Percentiles rank a stretch among this genome's conserved stretches.
These are phyloP conservation scores for Dendrostoma leiphaemia DNA, from an alignment of 2,329 filamentous ascomycete genomes.

Conservation along the genomic window DNA sequence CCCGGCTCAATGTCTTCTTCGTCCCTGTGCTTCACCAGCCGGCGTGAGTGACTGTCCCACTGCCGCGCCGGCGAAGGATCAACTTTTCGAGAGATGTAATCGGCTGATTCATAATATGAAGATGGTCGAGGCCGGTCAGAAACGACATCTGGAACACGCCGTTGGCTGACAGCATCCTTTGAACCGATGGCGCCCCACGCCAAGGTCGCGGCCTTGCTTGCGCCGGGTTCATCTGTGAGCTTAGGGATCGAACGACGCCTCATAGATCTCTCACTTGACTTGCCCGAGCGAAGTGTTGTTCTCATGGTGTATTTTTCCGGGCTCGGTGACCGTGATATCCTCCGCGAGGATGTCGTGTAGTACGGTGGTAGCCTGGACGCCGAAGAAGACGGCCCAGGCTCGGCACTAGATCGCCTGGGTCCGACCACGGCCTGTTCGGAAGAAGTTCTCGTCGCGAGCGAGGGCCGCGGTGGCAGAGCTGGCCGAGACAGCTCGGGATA, in stretches of 20 bases:
- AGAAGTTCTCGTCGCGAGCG: slow-evolving; percentile 51
- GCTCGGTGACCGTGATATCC: slow-evolving; percentile 48
- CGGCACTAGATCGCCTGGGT: slow-evolving; percentile 23
- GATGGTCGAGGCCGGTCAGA: slow-evolving; percentile 4
- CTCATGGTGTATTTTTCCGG: slow-evolving; percentile 62
- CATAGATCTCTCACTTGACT: slow-evolving; percentile 39
- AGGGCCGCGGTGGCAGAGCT: slow-evolving; percentile 54
- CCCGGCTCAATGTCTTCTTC: slow-evolving; percentile 27
- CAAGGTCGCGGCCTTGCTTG: slow-evolving; percentile 62
- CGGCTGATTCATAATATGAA: background rate
- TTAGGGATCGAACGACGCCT: slow-evolving; percentile 42
- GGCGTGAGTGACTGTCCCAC: slow-evolving; percentile 56
- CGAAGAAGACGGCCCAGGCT: slow-evolving; percentile 8
- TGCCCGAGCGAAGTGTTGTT: slow-evolving; percentile 56
- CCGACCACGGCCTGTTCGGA: slow-evolving; percentile 46
- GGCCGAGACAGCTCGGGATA: slow-evolving; percentile 82
- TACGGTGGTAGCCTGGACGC: slow-evolving; percentile 18
- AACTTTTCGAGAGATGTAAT: slow-evolving; percentile 23
- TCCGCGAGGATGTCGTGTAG: slow-evolving; percentile 17
- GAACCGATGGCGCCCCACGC: slow-evolving; percentile 55
- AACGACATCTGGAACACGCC: slow-evolving; percentile 21
- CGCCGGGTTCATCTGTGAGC: slow-evolving; percentile 47
- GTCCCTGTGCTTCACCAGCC: slow-evolving; percentile 43
- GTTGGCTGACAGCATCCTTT: slow-evolving; percentile 30
- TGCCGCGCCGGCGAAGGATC: slow-evolving; percentile 32